Conservation (phyloP, 2,329 filamentous ascomycete genomes). For the Chrysoporthe cubensis region DNA sequence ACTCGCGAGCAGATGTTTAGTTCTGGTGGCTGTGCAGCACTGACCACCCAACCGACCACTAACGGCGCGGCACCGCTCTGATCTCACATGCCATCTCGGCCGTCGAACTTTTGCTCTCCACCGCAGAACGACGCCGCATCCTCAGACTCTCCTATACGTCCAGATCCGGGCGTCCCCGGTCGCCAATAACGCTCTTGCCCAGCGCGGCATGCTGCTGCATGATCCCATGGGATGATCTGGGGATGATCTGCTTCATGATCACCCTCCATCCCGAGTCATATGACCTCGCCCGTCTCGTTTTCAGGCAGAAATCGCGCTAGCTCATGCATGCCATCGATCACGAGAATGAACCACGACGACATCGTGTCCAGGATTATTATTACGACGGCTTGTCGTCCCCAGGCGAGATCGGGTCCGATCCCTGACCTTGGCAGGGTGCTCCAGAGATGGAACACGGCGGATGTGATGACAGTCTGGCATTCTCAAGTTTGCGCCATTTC, state of each 20-base stretch:
- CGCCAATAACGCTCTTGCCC: slow-evolving; percentile 8
- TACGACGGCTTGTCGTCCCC: background rate
- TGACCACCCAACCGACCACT: slow-evolving; percentile 13
- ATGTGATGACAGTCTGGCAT: background rate
- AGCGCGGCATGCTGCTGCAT: slow-evolving; percentile 17
- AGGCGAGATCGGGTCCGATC: background rate
- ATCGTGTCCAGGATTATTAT: background rate
- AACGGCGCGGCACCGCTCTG: slow-evolving; percentile 6
- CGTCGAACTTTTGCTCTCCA: slow-evolving; percentile 5
- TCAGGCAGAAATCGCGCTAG: slow-evolving; percentile 8
- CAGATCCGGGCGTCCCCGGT: slow-evolving; percentile 21
- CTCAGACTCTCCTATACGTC: slow-evolving; percentile 15
- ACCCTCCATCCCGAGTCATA: slow-evolving; percentile 7
- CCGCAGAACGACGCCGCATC: background rate
- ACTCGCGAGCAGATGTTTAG: background rate
- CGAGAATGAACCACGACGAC: slow-evolving; percentile 1
- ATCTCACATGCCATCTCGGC: slow-evolving; percentile 17
- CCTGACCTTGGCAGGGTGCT: no score
- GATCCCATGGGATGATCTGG: slow-evolving; percentile 12
- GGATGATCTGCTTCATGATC: slow-evolving; percentile 21
- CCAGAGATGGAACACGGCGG: background rate
- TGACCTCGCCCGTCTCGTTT: slow-evolving; percentile 11
- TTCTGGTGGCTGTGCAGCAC: slow-evolving; percentile 25
- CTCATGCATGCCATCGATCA: background rate
- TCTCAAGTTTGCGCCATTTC: background rate